Conservation (phyloP, 2,329 filamentous ascomycete genomes). For the Aspergillus sp. region DNA sequence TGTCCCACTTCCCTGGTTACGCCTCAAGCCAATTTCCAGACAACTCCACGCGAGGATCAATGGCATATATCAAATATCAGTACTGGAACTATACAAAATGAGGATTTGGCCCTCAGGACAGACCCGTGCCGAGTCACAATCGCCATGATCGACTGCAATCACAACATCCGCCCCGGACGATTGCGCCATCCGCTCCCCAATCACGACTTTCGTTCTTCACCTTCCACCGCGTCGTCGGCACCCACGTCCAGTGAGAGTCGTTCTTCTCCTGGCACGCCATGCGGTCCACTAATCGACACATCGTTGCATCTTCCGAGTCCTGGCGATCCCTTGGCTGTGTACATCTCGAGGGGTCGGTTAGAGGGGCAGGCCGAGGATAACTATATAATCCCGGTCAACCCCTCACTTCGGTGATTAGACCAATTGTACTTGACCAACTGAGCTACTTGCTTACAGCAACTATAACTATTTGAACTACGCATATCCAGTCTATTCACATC, state of each 20-base stretch:
- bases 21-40: too few relatives aligned
- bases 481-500: not conserved
- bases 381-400: not conserved
- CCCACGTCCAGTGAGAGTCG: conserved; percentile 15
- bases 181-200: conserved; percentile 29
- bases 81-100: too few relatives aligned
- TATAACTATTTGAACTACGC: too few relatives aligned
- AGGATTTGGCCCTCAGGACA: too few relatives aligned
- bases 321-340: not conserved
- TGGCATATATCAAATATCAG: too few relatives aligned
- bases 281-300: conserved; percentile 25
- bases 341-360: not conserved
- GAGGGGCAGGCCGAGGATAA: not conserved
- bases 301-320: not conserved
- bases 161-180: conserved; percentile 10
- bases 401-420: not conserved
- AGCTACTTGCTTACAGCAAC: not conserved
- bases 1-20: too few relatives aligned
- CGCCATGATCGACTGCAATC: conserved; percentile 2
- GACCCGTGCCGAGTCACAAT: not conserved
- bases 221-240: not conserved
- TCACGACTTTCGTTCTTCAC: not conserved
- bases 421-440: not conserved
- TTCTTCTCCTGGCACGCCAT: conserved; percentile 31
- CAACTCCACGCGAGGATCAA: not conserved